Evolutionary conservation across 768 basidiomycete species (phyloP).

Genomic region (Lyophyllum shimeji): DNA sequence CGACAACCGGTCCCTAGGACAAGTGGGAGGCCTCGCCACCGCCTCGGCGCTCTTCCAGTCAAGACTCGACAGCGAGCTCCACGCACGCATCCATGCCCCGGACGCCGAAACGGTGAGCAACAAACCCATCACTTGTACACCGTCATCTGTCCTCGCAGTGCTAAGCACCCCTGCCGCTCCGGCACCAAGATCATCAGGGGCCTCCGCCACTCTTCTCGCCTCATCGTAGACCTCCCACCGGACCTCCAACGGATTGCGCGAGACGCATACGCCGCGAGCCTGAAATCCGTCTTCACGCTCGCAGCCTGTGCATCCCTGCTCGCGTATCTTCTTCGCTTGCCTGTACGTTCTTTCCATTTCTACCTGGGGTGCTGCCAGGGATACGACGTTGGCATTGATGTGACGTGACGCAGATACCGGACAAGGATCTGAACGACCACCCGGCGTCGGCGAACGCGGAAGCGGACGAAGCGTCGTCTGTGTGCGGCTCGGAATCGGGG

Average conservation of each 20-base stretch:
- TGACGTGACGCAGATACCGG: slow-evolving; percentile 18
- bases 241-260: slow-evolving; percentile 48
- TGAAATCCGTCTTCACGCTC: slow-evolving; percentile 54
- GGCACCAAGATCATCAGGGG: slow-evolving; percentile 42
- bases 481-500: slow-evolving; percentile 12
- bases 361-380: background rate
- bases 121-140: background rate
- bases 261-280: slow-evolving; percentile 51
- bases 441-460: background rate
- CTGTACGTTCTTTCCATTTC: slow-evolving; percentile 32
- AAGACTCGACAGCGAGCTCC: slow-evolving; percentile 44
- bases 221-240: slow-evolving; percentile 44
- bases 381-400: background rate
- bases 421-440: slow-evolving; percentile 18
- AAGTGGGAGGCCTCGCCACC: slow-evolving; percentile 60
- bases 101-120: slow-evolving; percentile 42
- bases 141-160: background rate
- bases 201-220: slow-evolving; percentile 53
- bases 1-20: too few relatives aligned
- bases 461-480: slow-evolving; percentile 7
- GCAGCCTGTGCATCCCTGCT: slow-evolving; percentile 48
- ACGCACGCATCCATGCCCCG: slow-evolving; percentile 38
- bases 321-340: slow-evolving; percentile 51
- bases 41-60: slow-evolving; percentile 62
- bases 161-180: background rate